Base-by-base conservation (phyloP, 2,329 filamentous ascomycete species). In the Ophiostoma sp. region DNA sequence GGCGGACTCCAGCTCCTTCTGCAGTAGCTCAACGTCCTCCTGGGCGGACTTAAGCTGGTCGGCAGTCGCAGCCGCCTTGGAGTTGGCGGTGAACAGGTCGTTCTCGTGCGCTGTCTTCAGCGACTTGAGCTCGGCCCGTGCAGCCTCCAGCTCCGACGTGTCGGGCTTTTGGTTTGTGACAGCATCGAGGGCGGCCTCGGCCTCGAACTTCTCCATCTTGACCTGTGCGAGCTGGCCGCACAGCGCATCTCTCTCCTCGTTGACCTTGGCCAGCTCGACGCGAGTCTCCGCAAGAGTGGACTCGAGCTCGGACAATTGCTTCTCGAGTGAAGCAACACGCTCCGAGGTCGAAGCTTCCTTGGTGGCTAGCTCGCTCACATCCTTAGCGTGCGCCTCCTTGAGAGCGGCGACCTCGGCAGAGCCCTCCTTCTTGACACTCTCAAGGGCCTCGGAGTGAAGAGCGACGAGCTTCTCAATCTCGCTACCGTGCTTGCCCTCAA, bases 121-220 rank as follows among this genome's bases (percentile, higher is more conserved):
- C 16, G 78, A 75, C 18, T 81, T 79, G 38, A 88, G 76, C 72
- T 87, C 80, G 42, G 78, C 76, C 70, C 79, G 81, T 45, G 87
- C 77, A 1, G 78, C 79, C 73, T 88, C 85, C 2, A 79, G 76
- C 74, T 81, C 85, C 0, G 81, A 79, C 2, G 82, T 86, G 74
- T 88, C 85, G 6, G 83, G 79, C 75, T 83, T 87, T 73, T 80
- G 80, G 73, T 79, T 86, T 77, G 81, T 83, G 62, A 79, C 76
- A 7, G 84, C 84, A 70, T 89, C 87, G 16, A 89, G 80, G 66
- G 87, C 85, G 27, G 86, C 85, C 75, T 85, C 81, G 9, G 85
- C 82, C 68, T 82, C 83, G 70, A 85, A 83, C 70, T 85, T 85
- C 68, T 83, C 83, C 79, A 87, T 85, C 79, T 87, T 87, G 72